These are phyloP conservation scores for Gynandropsis gynandra DNA, from an alignment of 345 rosid genomes.

Conservation along the genomic window DNA sequence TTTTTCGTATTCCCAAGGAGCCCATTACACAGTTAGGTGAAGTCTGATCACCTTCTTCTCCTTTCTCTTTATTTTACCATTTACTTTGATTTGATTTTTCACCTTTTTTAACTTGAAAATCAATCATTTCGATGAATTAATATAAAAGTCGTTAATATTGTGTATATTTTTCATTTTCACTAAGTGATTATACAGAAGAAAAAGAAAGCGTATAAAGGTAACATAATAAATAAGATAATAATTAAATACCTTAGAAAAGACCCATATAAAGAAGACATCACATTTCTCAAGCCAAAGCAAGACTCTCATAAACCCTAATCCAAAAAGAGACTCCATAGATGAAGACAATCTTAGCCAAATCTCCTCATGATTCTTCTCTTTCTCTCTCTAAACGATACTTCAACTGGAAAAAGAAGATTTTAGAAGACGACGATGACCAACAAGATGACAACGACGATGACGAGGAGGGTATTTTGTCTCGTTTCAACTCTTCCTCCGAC, in stretches of 20 bases:
- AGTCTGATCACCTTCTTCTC: slow-evolving; percentile 66
- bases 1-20: slow-evolving; percentile 22
- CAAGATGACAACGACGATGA: slow-evolving; percentile 29
- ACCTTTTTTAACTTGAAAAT: background rate
- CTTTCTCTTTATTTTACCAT: slow-evolving; percentile 8
- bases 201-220: no score
- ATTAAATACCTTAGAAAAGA: no score
- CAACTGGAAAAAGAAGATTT: slow-evolving; percentile 68
- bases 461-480: slow-evolving; percentile 24
- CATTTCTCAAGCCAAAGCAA: background rate
- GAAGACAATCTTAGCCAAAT: slow-evolving; percentile 63
- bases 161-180: no score
- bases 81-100: slow-evolving; percentile 19
- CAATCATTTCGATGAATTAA: slow-evolving; percentile 19
- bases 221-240: no score
- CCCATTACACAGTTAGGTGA: slow-evolving; percentile 45
- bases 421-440: slow-evolving; percentile 47
- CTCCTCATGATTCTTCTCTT: slow-evolving; percentile 71
- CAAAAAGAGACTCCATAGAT: slow-evolving; percentile 22
- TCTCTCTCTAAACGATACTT: slow-evolving; percentile 86
- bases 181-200: no score
- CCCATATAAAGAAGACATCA: background rate
- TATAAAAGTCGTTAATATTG: no score
- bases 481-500: slow-evolving; percentile 21
- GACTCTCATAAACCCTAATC: no score